Conservation (phyloP, 805 yeast genomes). For the Spathaspora sp. region DNA sequence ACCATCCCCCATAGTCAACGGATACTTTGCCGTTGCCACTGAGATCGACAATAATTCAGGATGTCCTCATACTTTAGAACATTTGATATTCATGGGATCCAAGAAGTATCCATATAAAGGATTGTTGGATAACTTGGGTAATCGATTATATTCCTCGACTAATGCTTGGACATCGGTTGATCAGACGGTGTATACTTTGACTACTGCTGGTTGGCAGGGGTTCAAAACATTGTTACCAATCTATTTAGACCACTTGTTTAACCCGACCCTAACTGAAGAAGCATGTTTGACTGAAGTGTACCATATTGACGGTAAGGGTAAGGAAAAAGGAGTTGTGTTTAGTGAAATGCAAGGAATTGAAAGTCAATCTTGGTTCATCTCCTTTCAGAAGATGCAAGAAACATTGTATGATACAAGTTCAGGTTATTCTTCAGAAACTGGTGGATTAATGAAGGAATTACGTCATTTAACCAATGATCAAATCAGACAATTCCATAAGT, state of each 20-base stretch:
- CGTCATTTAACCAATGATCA: constrained; percentile 69
- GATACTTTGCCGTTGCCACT: constrained; percentile 95
- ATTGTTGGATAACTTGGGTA: constrained; percentile 79
- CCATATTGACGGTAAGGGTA: constrained; percentile 86
- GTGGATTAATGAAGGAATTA: constrained; percentile 79
- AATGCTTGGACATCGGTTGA: constrained; percentile 98
- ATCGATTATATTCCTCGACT: constrained; percentile 76
- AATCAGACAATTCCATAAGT: constrained; percentile 71
- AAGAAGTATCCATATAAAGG: constrained; percentile 89
- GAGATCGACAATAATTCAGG: constrained; percentile 87
- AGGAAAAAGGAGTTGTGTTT: constrained; percentile 94
- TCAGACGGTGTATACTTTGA: constrained; percentile 88
- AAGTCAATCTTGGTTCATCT: constrained; percentile 66
- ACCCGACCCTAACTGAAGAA: constrained; percentile 84
- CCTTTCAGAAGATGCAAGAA: constrained; percentile 58
- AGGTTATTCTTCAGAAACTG: constrained; percentile 92
- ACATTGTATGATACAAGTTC: constrained; percentile 52
- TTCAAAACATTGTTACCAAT: constrained; percentile 80
- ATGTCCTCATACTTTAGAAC: constrained; percentile 93
- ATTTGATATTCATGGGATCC: constrained; percentile 92
- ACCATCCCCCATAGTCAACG: constrained; percentile 84
- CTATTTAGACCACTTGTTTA: constrained; percentile 79
- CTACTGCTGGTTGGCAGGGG: constrained; percentile 96
- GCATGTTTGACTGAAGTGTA: constrained; percentile 94
- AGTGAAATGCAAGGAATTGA: constrained; percentile 96